Evolutionary conservation across 2,329 filamentous ascomycete species (phyloP), one percentile per base, ranked within the genome.

Genomic region (Pseudogymnoascus sp.): DNA sequence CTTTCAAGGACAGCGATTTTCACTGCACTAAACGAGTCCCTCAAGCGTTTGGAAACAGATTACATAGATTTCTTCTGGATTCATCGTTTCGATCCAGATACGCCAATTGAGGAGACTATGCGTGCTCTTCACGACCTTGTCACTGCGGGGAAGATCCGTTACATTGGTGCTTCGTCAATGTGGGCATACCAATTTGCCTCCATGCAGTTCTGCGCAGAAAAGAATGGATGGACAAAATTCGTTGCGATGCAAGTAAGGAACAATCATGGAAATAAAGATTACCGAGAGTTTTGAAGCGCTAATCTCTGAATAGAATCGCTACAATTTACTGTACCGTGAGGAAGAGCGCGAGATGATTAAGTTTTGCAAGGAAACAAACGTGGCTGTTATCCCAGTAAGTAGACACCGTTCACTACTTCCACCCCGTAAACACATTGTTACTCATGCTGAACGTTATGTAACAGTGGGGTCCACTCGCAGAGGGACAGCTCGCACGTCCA

Each of bases 1-100:
- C 75, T 89, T 19, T 85, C 81, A 19, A 78, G 87, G 53, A 83
- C 83, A 69, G 82, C 86, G 64, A 86, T 90, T 67, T 84, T 89
- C 69, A 82, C 86, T 67, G 82, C 84, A 0, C 86, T 90, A 4
- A 80, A 89, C 11, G 80, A 78, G 44, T 86, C 81, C 61, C 75
- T 86, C 3, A 73, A 77, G 61, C 74, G 84, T 24, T 76, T 88
- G 35, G 80, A 79, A 24, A 84, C 79, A 1, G 67, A 75, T 1
- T 86, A 87, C 72, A 82, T 86, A 65, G 83, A 85, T 72, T 77
- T 86, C 3, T 75, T 86, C 19, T 83, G 86, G 72, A 83, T 86
- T 64, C 84, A 87, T 68, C 78, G 84, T 8, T 78, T 84, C 65
- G 84, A 86, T 65, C 71, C 73, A 0, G 72, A 73, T 1, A 80